Evolutionary conservation across 805 yeast genomes (phyloP), one percentile per base, ranked within the genome.

Genomic region (Scheffersomyces stipitis): DNA sequence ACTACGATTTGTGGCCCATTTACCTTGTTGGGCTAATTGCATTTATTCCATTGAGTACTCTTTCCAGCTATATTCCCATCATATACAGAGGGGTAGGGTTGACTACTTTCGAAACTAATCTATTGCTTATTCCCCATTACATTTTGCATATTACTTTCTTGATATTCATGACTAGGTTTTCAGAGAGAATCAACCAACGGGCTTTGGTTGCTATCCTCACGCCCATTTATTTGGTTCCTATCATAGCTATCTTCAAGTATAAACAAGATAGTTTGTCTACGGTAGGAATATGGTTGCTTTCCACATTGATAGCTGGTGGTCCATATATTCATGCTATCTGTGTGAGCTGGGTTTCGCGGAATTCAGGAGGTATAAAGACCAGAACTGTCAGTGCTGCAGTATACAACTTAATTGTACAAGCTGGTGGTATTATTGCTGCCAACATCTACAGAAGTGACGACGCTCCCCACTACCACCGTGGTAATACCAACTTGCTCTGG

Each of bases 81-180:
- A 38, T 40, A 4, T 33, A 41, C 18, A 41, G 33, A 36, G 44
- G 44, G 15, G 44, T 54, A 31, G 59, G 59, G 9, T 56, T 51
- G 35, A 40, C 51, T 7, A 54, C 58, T 9, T 48, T 51, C 17
- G 28, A 45, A 32, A 49, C 51, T 8, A 54, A 56, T 37, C 38
- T 55, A 30, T 44, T 57, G 17, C 42, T 48, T 10, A 56, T 57
- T 29, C 63, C 63, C 6, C 27, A 44, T 15, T 36, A 40, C 14
- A 49, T 51, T 3, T 20, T 74, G 12, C 63, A 60, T 31, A 64
- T 69, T 26, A 44, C 71, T 5, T 42, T 59, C 1, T 46, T 73
- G 47, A 41, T 73, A 2, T 9, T 34, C 1, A 45, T 64, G 10
- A 68, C 77, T 3, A 64, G 59, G 54, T 20, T 58, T 4, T 52